A percentile compares a stretch with the other conserved stretches of the same genome.
Conservation (phyloP, 306 rosid species). For the Malus sieversii region DNA sequence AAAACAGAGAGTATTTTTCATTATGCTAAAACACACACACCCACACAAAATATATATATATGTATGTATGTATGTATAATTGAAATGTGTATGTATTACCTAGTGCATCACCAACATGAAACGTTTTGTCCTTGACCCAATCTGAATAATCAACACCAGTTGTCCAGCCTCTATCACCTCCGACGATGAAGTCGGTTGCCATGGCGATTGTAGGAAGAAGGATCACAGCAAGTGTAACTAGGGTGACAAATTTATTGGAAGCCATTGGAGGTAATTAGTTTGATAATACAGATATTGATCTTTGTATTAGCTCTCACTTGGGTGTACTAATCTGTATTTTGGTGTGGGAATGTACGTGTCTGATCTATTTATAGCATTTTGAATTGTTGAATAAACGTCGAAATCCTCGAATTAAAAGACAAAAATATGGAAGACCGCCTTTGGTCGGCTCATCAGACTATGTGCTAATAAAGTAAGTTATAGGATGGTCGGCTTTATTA, state of each 20-base stretch:
- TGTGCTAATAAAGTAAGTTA: background rate
- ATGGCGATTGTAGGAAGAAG: conserved; percentile 5
- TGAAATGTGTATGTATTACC: background rate
- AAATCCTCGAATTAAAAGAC: background rate
- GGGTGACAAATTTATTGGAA: background rate
- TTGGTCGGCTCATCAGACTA: background rate
- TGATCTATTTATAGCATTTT: background rate
- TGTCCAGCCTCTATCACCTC: conserved; percentile 13
- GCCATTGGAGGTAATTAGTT: background rate
- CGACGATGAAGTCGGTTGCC: conserved; percentile 9
- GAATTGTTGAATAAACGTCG: background rate
- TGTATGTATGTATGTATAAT: background rate
- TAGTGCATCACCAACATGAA: conserved; percentile 17
- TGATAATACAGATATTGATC: background rate
- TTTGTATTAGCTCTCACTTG: background rate
- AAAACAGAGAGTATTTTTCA: background rate
- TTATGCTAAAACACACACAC: background rate
- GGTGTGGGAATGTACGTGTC: background rate
- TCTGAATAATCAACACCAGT: background rate
- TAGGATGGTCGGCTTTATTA: no score
- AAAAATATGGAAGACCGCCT: background rate
- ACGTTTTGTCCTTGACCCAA: conserved; percentile 20
- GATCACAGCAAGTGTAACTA: background rate
- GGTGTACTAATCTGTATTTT: background rate
- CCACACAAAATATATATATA: no score